phyloP scores from a whole-genome alignment of 768 basidiomycete species.

The Porphyrellus cyaneotinctus region DNA sequence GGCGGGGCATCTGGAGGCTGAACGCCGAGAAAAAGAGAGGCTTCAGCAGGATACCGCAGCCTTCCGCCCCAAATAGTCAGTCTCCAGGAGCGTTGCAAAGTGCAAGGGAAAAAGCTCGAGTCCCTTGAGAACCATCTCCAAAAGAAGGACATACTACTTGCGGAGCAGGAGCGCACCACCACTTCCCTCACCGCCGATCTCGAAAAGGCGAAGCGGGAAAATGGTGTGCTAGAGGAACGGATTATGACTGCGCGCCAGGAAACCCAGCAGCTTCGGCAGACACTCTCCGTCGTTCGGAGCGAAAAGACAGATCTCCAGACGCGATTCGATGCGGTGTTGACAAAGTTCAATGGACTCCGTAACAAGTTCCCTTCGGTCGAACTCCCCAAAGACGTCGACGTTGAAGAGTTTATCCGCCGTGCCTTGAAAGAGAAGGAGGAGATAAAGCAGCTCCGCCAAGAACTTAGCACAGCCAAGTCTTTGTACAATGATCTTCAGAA shows the following conservation, averaged over 20 bases:
- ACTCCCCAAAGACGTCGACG: not conserved
- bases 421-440: not conserved
- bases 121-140: not conserved
- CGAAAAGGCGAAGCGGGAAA: not conserved
- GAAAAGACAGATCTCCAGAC: not conserved
- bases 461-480: not conserved
- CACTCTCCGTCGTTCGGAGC: not conserved
- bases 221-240: not conserved
- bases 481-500: constrained; percentile 1
- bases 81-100: not conserved
- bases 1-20: not conserved
- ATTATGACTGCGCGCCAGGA: not conserved
- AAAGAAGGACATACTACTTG: not conserved
- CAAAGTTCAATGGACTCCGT: not conserved
- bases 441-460: constrained; percentile 4
- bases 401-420: not conserved
- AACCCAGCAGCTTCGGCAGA: not conserved
- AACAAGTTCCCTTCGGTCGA: not conserved
- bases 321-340: not conserved
- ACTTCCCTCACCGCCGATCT: not conserved
- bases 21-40: not conserved
- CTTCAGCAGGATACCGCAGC: not conserved
- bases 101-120: not conserved
- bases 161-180: not conserved
- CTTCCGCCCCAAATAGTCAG: not conserved